These are phyloP conservation scores for Eremomyces bilateralis DNA, from an alignment of 495 filamentous ascomycete species.

Conservation along the genomic window DNA sequence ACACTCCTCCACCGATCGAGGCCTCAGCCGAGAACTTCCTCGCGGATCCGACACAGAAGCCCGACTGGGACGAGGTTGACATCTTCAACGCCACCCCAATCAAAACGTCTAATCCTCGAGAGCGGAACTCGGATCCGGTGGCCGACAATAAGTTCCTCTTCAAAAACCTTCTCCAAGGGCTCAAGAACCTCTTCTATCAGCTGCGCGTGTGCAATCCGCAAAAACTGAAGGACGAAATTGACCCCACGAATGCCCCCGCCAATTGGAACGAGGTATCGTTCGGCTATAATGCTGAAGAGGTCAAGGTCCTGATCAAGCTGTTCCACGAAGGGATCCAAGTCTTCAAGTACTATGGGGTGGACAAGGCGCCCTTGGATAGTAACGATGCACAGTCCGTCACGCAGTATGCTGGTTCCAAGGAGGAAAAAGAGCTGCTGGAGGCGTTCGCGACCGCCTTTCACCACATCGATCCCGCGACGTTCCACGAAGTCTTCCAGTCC, in stretches of 20 bases:
- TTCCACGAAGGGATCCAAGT: slow-evolving; percentile 92
- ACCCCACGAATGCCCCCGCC: slow-evolving; percentile 51
- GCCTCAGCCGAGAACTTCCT: slow-evolving; percentile 56
- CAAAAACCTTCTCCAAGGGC: slow-evolving; percentile 89
- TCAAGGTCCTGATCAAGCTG: slow-evolving; percentile 86
- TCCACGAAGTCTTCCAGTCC: slow-evolving; percentile 93
- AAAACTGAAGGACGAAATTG: slow-evolving; percentile 28
- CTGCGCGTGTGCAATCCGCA: slow-evolving; percentile 70
- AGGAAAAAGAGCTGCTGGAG: slow-evolving; percentile 94
- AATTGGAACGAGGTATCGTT: slow-evolving; percentile 94
- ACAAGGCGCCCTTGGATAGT: slow-evolving; percentile 19
- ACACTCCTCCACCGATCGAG: slow-evolving; percentile 41
- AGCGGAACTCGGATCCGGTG: slow-evolving; percentile 80
- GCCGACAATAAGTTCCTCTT: slow-evolving; percentile 96
- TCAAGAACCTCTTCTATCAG: slow-evolving; percentile 94
- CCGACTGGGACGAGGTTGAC: slow-evolving; percentile 94
- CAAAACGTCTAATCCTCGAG: slow-evolving; percentile 80
- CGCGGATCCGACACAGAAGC: slow-evolving; percentile 54
- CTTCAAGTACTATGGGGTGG: slow-evolving; percentile 86
- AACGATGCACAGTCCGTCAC: slow-evolving; percentile 50
- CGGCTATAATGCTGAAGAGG: slow-evolving; percentile 93
- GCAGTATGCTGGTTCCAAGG: slow-evolving; percentile 71
- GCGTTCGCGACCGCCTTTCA: slow-evolving; percentile 97
- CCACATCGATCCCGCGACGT: slow-evolving; percentile 93
- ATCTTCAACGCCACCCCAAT: slow-evolving; percentile 94